These are phyloP conservation scores for Chaetomium tenue DNA, from an alignment of 495 filamentous ascomycete species.

Conservation along the genomic window DNA sequence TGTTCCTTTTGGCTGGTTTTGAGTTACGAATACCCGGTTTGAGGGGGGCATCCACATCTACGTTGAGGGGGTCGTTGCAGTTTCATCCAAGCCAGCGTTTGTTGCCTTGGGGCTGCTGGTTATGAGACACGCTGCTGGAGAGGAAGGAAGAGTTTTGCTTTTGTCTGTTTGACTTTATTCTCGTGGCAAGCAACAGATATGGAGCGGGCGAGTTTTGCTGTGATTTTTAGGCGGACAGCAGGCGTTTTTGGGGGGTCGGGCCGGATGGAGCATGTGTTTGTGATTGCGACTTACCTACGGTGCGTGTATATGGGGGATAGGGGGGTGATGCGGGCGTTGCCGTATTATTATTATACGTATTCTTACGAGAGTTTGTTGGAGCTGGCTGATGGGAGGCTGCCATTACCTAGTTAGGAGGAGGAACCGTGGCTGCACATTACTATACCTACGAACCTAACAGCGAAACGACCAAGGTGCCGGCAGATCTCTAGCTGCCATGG, in stretches of 20 bases:
- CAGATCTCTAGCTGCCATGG: neutral
- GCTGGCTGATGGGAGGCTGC: neutral
- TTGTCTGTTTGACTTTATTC: neutral
- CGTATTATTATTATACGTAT: neutral
- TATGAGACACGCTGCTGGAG: neutral
- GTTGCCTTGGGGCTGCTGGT: neutral
- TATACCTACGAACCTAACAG: neutral
- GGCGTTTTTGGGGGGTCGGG: neutral
- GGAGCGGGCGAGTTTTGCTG: slow-evolving; percentile 4
- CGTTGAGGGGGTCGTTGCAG: neutral
- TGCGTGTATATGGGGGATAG: neutral
- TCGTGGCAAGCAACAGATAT: slow-evolving; percentile 1
- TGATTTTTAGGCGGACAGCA: neutral
- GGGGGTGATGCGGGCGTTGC: neutral
- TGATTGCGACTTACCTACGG: neutral
- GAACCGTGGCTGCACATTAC: neutral
- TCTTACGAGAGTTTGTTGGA: neutral
- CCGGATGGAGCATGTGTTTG: neutral
- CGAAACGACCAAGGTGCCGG: neutral
- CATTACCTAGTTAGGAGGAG: too few species aligned
- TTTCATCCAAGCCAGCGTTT: neutral
- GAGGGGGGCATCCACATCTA: neutral
- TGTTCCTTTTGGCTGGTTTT: neutral
- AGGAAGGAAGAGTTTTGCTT: neutral
- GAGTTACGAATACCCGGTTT: slow-evolving; percentile 11